These are phyloP conservation scores for Zopfia rhizophila DNA, from an alignment of 2,329 filamentous ascomycete species.

Conservation along the genomic window DNA sequence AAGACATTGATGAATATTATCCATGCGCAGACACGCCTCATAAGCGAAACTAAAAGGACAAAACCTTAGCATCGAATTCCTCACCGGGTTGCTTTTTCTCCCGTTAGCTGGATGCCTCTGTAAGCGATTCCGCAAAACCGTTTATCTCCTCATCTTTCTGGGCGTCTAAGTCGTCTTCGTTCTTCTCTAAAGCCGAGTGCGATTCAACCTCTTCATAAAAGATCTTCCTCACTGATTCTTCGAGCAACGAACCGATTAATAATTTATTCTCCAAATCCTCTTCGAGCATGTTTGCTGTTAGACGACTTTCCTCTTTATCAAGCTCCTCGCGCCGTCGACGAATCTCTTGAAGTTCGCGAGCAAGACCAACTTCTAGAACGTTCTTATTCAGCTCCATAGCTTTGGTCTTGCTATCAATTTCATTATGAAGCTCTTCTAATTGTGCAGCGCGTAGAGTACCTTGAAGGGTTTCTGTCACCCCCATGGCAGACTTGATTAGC, in stretches of 20 bases:
- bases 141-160: no score
- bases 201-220: conserved; percentile 4
- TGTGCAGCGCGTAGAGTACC: conserved; percentile 39
- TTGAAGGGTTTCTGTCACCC: conserved; percentile 39
- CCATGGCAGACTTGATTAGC: conserved; percentile 25
- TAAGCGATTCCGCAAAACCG: no score
- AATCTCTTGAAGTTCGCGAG: conserved; percentile 43
- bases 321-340: conserved; percentile 49
- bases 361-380: conserved; percentile 38
- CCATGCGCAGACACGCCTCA: no score
- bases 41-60: no score
- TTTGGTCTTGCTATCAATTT: conserved; percentile 41
- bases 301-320: conserved; percentile 45
- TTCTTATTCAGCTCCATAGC: conserved; percentile 50
- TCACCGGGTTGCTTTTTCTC: no score
- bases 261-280: conserved; percentile 42
- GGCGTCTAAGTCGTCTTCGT: no score
- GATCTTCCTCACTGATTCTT: conserved; percentile 33
- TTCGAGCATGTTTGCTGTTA: conserved; percentile 37
- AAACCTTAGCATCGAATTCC: no score
- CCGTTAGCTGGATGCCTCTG: no score
- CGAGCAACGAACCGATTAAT: conserved; percentile 42
- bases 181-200: no score
- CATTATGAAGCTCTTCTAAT: conserved; percentile 39
- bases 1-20: no score